Percentiles rank a stretch among this genome's conserved stretches.
Evolutionary conservation across 441 rosid species (phyloP).

Genomic region (Croton setiger): DNA sequence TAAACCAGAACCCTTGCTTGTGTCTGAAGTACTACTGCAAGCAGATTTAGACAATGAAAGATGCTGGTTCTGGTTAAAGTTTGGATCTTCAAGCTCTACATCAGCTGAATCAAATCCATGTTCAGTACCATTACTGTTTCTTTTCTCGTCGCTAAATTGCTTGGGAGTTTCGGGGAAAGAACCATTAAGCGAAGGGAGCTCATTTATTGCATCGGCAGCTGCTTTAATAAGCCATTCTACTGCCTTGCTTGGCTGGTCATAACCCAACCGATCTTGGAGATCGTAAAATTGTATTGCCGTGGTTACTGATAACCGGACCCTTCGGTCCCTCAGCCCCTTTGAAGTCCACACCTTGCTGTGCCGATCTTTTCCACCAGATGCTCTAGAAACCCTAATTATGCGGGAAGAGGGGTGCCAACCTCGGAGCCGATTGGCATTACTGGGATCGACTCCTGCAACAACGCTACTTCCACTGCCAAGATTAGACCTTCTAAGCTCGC

Average conservation of each 20-base stretch:
- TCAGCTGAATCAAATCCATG: slow-evolving; percentile 55
- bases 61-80: slow-evolving; percentile 46
- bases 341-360: slow-evolving; percentile 98
- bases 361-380: slow-evolving; percentile 96
- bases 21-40: slow-evolving; percentile 90
- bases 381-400: slow-evolving; percentile 92
- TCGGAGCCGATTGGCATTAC: slow-evolving; percentile 36
- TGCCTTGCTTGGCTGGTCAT: slow-evolving; percentile 95
- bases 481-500: slow-evolving; percentile 43
- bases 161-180: slow-evolving; percentile 60
- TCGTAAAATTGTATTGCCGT: slow-evolving; percentile 96
- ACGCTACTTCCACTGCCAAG: slow-evolving; percentile 21
- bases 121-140: slow-evolving; percentile 35
- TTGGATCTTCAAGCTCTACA: slow-evolving; percentile 44
- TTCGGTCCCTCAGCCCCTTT: slow-evolving; percentile 79
- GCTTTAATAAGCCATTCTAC: slow-evolving; percentile 93
- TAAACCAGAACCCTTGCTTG: slow-evolving; percentile 80
- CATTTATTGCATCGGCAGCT: slow-evolving; percentile 69
- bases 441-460: slow-evolving; percentile 13
- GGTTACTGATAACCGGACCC: slow-evolving; percentile 81
- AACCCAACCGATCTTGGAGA: slow-evolving; percentile 89
- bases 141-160: slow-evolving; percentile 54
- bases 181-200: slow-evolving; percentile 74
- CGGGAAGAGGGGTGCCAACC: slow-evolving; percentile 74
- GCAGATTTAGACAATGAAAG: slow-evolving; percentile 73